phyloP scores from a whole-genome alignment of 306 rosid genomes.

The Elaeagnus macrophylla region DNA sequence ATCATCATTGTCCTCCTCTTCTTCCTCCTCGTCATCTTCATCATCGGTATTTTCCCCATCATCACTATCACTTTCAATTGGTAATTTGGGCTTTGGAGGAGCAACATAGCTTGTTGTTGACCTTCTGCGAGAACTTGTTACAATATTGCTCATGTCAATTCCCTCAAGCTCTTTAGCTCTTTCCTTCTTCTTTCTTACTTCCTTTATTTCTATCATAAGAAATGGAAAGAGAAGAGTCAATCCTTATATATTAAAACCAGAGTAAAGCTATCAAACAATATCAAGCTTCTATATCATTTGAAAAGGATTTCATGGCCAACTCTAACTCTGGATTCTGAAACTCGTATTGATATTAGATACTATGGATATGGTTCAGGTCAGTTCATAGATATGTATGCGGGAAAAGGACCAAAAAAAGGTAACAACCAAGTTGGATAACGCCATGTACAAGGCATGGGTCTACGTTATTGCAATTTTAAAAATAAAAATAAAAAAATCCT shows the following conservation, averaged over 20 bases:
- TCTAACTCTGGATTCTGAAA: background rate
- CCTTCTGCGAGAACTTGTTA: constrained; percentile 78
- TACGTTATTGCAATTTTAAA: background rate
- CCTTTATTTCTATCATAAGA: constrained; percentile 68
- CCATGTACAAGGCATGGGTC: background rate
- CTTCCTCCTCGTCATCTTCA: constrained; percentile 28
- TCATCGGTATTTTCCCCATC: constrained; percentile 34
- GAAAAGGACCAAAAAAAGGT: too few relatives aligned
- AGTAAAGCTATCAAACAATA: constrained; percentile 4
- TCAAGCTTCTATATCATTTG: background rate
- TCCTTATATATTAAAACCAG: constrained; percentile 8
- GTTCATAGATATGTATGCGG: too few relatives aligned
- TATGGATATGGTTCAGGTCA: too few relatives aligned
- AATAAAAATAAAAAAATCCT: constrained; percentile 3
- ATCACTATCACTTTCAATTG: constrained; percentile 47
- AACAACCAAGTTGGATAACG: background rate
- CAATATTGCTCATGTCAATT: constrained; percentile 83
- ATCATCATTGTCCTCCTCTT: constrained; percentile 45
- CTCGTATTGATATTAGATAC: too few relatives aligned
- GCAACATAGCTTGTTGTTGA: constrained; percentile 50
- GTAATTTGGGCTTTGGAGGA: constrained; percentile 68
- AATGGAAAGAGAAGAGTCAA: background rate
- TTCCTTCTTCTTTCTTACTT: constrained; percentile 66
- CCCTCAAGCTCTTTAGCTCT: constrained; percentile 96
- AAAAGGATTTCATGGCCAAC: background rate